These are phyloP conservation scores for Cylindrodendrum hubeiense DNA, from an alignment of 2,329 filamentous ascomycete genomes.

Conservation along the genomic window DNA sequence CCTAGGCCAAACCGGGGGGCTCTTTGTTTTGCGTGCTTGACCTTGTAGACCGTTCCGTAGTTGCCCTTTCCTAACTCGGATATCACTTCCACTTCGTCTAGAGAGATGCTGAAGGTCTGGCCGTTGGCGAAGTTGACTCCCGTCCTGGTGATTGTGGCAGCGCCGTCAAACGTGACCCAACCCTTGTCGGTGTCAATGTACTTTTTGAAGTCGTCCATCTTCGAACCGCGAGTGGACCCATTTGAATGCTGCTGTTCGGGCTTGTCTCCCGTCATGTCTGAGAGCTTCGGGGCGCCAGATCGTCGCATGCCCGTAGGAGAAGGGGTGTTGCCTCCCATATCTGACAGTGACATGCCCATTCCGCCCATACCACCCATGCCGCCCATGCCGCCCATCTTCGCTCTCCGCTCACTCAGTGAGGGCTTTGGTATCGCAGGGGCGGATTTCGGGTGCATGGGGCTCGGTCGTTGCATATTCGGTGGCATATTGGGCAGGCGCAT, in stretches of 20 bases:
- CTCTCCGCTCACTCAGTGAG: constrained; percentile 76
- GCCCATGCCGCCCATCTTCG: constrained; percentile 53
- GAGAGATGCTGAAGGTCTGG: constrained; percentile 89
- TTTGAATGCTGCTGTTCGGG: constrained; percentile 46
- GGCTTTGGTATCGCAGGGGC: constrained; percentile 65
- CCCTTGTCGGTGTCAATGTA: constrained; percentile 94
- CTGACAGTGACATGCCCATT: constrained; percentile 36
- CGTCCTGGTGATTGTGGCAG: constrained; percentile 87
- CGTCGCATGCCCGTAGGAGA: constrained; percentile 44
- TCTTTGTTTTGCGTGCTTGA: constrained; percentile 81
- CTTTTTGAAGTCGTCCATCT: constrained; percentile 74
- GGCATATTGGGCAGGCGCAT: constrained; percentile 58
- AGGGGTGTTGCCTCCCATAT: constrained; percentile 33
- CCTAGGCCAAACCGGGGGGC: constrained; percentile 71
- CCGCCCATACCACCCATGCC: not conserved
- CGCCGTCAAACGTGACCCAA: constrained; percentile 91
- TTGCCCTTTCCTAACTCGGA: constrained; percentile 98
- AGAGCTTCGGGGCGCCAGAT: constrained; percentile 57
- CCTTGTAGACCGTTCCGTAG: constrained; percentile 98
- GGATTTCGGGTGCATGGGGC: constrained; percentile 65
- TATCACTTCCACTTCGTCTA: constrained; percentile 94
- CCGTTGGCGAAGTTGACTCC: constrained; percentile 95
- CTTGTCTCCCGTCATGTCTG: constrained; percentile 52
- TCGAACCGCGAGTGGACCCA: constrained; percentile 57
- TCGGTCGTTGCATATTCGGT: constrained; percentile 58